Conservation (phyloP, 192 early-diverging fungal species). For the Haplosporangium gracile region DNA sequence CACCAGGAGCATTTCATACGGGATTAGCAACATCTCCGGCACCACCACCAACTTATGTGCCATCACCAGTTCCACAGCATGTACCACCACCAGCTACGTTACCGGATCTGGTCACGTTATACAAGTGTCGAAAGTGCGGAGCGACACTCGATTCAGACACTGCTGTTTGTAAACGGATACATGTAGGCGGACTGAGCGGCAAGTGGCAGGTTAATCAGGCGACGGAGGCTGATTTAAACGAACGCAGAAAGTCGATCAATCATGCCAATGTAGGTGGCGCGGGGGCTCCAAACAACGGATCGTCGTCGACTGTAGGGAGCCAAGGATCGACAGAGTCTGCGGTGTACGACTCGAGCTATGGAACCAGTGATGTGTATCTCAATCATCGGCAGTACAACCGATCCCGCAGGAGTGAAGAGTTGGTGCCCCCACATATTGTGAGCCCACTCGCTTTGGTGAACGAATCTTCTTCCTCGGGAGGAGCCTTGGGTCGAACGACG, state of each 20-base stretch:
- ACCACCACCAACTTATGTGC: neutral
- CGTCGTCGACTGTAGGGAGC: neutral
- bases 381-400: neutral
- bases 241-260: neutral
- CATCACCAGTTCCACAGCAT: neutral
- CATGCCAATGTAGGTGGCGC: neutral
- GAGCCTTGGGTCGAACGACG: neutral
- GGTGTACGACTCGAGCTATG: neutral
- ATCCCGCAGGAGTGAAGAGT: constrained; percentile 3
- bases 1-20: neutral
- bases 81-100: neutral
- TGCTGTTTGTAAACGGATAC: constrained; percentile 26
- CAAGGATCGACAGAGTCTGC: neutral
- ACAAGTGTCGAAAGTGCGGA: constrained; percentile 28
- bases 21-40: neutral
- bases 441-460: neutral
- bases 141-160: constrained; percentile 32
- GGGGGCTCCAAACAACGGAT: neutral
- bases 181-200: neutral
- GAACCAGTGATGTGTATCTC: neutral
- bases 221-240: constrained; percentile 8
- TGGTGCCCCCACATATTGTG: no score
- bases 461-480: neutral
- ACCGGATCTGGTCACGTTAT: constrained; percentile 20
- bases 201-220: constrained; percentile 18